Percentiles rank a stretch among this genome's conserved stretches.
These are phyloP conservation scores for Scytalidium lignicola DNA, from an alignment of 2,329 filamentous ascomycete genomes.

Conservation along the genomic window DNA sequence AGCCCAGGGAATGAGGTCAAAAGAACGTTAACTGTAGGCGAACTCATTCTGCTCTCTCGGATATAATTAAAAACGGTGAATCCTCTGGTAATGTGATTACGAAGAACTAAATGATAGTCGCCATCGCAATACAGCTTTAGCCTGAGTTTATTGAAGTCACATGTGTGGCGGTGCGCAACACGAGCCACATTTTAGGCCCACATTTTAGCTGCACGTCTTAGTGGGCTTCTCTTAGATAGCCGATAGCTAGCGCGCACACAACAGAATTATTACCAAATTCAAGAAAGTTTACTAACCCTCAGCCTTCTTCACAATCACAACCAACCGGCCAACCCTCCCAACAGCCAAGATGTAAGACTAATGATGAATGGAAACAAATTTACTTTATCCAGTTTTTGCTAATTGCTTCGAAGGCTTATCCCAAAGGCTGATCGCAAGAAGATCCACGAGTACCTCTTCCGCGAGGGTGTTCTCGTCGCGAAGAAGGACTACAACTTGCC, in stretches of 20 bases:
- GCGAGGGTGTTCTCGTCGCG: conserved; percentile 87
- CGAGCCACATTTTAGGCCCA: not conserved
- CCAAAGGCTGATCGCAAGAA: conserved; percentile 99
- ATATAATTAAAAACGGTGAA: too few relatives aligned
- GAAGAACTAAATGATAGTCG: not conserved
- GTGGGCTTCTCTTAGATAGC: not conserved
- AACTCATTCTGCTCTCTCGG: conserved; percentile 40
- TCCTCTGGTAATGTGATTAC: too few relatives aligned
- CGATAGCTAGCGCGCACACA: not conserved
- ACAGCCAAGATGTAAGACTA: conserved; percentile 39
- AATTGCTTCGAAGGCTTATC: conserved; percentile 76
- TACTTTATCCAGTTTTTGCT: conserved; percentile 2
- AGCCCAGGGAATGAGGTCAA: conserved; percentile 81
- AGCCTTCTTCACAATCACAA: conserved; percentile 3
- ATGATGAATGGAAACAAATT: conserved; percentile 2
- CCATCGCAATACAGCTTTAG: too few relatives aligned
- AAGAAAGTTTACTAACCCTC: not conserved
- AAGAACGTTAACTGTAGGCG: conserved; percentile 68
- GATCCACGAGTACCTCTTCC: conserved; percentile 99
- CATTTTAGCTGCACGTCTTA: not conserved
- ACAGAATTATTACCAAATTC: not conserved
- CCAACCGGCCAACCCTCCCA: conserved; percentile 27
- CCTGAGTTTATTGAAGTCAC: not conserved
- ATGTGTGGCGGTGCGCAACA: not conserved
- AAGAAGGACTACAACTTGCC: conserved; percentile 99